phyloP scores from a whole-genome alignment of 164 flowering plant species.

The Buxus sempervirens region DNA sequence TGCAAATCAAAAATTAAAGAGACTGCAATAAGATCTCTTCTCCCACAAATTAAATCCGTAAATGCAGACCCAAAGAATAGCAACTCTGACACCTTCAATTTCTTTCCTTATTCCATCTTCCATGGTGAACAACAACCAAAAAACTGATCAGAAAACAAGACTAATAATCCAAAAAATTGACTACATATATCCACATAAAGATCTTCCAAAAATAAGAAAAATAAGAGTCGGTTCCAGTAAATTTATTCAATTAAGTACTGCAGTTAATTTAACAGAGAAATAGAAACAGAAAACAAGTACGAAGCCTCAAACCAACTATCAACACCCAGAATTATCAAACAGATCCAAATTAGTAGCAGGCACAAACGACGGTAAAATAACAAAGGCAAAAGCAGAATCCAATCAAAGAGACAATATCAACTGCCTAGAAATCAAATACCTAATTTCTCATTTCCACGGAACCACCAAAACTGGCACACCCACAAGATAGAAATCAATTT shows the following conservation, averaged over 20 bases:
- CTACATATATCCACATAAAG: no score
- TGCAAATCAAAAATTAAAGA: neutral
- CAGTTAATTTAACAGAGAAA: neutral
- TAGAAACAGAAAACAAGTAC: neutral
- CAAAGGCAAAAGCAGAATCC: neutral
- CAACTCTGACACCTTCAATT: conserved; percentile 1
- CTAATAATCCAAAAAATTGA: neutral
- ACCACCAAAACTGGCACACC: neutral
- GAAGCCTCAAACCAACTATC: neutral
- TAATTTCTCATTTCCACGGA: neutral
- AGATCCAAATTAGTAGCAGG: neutral
- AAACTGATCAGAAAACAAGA: neutral
- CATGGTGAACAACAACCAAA: neutral
- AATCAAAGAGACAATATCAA: neutral
- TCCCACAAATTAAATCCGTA: neutral
- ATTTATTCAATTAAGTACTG: no score
- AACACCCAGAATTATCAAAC: neutral
- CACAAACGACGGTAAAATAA: no score
- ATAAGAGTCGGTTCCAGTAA: neutral
- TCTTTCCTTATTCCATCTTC: conserved; percentile 5
- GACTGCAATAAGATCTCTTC: neutral
- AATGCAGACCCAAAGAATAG: neutral
- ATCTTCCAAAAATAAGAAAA: neutral
- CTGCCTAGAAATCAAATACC: neutral
- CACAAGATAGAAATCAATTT: neutral